These are phyloP conservation scores for Hemileia vastatrix DNA, from an alignment of 1,284 basidiomycete genomes.

Conservation along the genomic window DNA sequence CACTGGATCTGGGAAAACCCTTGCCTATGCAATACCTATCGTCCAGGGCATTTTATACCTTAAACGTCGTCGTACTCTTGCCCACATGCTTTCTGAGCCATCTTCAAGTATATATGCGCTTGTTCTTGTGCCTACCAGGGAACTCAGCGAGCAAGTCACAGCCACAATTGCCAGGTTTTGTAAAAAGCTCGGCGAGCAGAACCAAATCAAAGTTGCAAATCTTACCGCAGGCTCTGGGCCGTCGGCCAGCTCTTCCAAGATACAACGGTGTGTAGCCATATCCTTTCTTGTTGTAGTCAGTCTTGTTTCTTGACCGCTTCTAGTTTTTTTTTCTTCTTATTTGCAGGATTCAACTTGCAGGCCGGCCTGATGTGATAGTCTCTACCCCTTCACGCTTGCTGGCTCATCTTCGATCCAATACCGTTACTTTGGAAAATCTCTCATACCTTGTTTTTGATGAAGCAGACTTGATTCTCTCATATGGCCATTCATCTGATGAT, in stretches of 20 bases:
- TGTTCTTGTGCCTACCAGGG: slow-evolving; percentile 86
- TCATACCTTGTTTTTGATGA: slow-evolving; percentile 93
- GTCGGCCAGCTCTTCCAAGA: slow-evolving; percentile 1
- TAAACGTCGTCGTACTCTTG: slow-evolving; percentile 58
- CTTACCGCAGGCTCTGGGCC: slow-evolving; percentile 51
- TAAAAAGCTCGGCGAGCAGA: slow-evolving; percentile 61
- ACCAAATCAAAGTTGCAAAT: slow-evolving; percentile 62
- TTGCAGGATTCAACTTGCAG: slow-evolving; percentile 63
- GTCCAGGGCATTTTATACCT: slow-evolving; percentile 76
- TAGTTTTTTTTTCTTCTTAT: neutral
- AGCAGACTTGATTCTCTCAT: slow-evolving; percentile 92
- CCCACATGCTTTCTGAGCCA: slow-evolving; percentile 43
- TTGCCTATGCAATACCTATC: slow-evolving; percentile 84
- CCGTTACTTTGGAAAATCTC: slow-evolving; percentile 55
- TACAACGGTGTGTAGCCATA: neutral
- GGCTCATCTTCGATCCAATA: slow-evolving; percentile 67
- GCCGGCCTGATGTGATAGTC: slow-evolving; percentile 83
- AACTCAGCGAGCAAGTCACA: slow-evolving; percentile 82
- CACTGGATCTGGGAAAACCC: slow-evolving; percentile 95
- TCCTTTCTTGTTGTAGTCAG: neutral
- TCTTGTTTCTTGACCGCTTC: neutral
- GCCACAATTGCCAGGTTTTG: slow-evolving; percentile 60
- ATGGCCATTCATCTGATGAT: slow-evolving; percentile 82
- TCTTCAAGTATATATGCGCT: slow-evolving; percentile 63
- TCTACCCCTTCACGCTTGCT: slow-evolving; percentile 81